Percentiles rank a stretch among this genome's conserved stretches.
phyloP scores from a whole-genome alignment of 345 rosid species.

The Salix exigua region DNA sequence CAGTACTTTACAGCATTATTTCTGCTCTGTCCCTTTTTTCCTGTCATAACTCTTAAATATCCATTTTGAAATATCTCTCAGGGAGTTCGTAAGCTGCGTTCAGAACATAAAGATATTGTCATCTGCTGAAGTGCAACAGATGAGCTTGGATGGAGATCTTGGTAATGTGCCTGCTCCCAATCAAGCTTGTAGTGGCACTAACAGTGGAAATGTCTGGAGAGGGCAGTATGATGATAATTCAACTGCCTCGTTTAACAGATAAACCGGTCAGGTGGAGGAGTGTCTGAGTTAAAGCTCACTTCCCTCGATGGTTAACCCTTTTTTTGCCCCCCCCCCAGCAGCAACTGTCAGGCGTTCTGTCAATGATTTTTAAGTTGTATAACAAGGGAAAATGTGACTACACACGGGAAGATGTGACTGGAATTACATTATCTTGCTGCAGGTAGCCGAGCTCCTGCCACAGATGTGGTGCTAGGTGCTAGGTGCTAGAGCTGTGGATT shows the following conservation, averaged over 20 bases:
- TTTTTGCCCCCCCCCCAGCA: neutral
- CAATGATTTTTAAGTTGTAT: neutral
- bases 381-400: neutral
- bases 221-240: conserved; percentile 75
- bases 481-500: neutral
- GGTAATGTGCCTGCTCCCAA: conserved; percentile 61
- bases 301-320: neutral
- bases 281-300: neutral
- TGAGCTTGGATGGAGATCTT: conserved; percentile 92
- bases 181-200: conserved; percentile 84
- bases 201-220: conserved; percentile 88
- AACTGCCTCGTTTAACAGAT: conserved; percentile 80
- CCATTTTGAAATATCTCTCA: conserved; percentile 32
- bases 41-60: neutral
- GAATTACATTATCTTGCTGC: neutral
- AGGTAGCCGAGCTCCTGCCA: neutral
- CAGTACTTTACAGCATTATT: neutral
- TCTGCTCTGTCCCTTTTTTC: neutral
- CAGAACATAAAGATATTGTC: conserved; percentile 91
- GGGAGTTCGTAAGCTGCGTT: conserved; percentile 87
- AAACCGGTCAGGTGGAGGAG: neutral
- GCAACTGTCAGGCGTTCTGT: neutral
- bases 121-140: conserved; percentile 86
- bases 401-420: neutral
- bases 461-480: neutral